These are phyloP conservation scores for Rhododendron kiyosumense DNA, from an alignment of 148 eudicot species.

Conservation along the genomic window DNA sequence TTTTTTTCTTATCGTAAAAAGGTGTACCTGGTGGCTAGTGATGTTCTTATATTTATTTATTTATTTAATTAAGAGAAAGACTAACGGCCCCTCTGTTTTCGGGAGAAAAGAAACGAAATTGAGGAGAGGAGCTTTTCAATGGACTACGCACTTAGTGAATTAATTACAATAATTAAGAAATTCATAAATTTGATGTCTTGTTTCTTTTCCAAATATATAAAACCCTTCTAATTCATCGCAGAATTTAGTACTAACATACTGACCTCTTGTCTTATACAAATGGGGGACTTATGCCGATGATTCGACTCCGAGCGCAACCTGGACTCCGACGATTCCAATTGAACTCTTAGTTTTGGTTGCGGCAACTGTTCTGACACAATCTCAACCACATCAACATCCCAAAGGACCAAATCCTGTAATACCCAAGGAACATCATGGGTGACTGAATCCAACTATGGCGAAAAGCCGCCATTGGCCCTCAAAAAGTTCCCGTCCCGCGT, in stretches of 20 bases:
- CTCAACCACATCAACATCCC: conserved; percentile 63
- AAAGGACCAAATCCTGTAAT: conserved; percentile 54
- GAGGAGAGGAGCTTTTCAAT: no score
- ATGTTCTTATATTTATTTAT: no score
- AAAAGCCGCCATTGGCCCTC: conserved; percentile 61
- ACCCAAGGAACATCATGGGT: conserved; percentile 75
- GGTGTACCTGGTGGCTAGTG: no score
- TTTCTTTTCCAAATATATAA: no score
- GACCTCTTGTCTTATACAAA: conserved; percentile 46
- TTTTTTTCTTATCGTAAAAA: no score
- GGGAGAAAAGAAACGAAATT: no score
- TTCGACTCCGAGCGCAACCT: conserved; percentile 18
- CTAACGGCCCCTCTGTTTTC: no score
- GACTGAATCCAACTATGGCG: conserved; percentile 69
- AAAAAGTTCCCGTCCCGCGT: conserved; percentile 50
- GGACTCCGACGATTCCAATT: conserved; percentile 15
- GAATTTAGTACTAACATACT: neutral
- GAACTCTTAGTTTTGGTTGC: neutral
- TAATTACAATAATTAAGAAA: no score
- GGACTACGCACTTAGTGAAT: no score
- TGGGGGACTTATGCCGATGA: conserved; percentile 15
- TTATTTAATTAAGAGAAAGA: no score
- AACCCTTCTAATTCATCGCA: neutral
- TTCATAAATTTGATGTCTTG: no score
- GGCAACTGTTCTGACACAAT: neutral